phyloP scores from a whole-genome alignment of 805 yeast species.

The Yamadazyma tumulicola region DNA sequence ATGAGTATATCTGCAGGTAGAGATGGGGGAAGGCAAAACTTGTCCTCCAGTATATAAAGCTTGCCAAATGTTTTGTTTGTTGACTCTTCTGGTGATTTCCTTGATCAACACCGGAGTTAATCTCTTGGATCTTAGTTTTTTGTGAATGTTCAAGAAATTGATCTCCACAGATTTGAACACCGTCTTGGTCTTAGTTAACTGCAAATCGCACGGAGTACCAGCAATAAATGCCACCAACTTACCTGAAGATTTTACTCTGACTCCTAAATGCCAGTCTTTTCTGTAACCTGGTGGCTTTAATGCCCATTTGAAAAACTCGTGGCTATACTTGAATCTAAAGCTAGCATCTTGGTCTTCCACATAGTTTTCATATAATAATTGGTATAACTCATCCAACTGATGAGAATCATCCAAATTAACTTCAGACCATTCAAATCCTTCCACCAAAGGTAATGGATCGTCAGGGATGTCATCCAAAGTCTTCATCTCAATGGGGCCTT shows the following conservation, averaged over 20 bases:
- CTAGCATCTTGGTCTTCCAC: conserved; percentile 93
- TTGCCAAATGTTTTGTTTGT: conserved; percentile 84
- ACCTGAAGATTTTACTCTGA: conserved; percentile 71
- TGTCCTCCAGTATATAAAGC: conserved; percentile 94
- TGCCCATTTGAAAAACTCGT: conserved; percentile 87
- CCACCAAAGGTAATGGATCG: conserved; percentile 65
- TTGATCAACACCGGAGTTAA: conserved; percentile 91
- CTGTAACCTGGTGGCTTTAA: conserved; percentile 91
- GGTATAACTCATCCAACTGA: conserved; percentile 74
- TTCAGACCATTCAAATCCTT: conserved; percentile 87
- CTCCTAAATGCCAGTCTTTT: conserved; percentile 89
- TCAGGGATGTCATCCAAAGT: conserved; percentile 70
- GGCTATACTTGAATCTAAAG: conserved; percentile 85
- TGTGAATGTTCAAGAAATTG: conserved; percentile 91
- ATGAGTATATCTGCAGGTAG: conserved; percentile 87
- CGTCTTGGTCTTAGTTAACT: conserved; percentile 49
- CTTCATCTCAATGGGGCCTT: conserved; percentile 82
- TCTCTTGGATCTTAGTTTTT: conserved; percentile 88
- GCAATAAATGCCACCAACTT: conserved; percentile 89
- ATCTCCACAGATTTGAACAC: conserved; percentile 72
- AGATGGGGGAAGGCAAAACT: conserved; percentile 86
- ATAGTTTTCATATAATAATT: conserved; percentile 80
- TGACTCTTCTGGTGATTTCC: conserved; percentile 91
- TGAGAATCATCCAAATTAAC: conserved; percentile 53
- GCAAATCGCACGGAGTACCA: conserved; percentile 76